Percentiles rank a stretch among this genome's conserved stretches.
Conservation (phyloP, 83 land plant genomes). For the Diphasiastrum complanatum region DNA sequence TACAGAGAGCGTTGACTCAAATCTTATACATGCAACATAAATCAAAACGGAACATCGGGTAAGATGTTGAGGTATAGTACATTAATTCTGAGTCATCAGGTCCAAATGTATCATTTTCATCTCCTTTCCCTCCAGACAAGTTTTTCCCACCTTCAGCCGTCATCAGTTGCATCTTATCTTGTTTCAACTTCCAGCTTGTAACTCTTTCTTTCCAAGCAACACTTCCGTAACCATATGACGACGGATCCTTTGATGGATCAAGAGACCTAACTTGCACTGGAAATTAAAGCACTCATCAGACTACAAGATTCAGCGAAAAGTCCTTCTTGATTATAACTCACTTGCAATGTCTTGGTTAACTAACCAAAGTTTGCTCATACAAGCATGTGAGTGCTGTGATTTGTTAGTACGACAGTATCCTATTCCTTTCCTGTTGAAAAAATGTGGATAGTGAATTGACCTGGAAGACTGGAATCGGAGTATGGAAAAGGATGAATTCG, state of each 20-base stretch:
- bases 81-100: slow-evolving; percentile 37
- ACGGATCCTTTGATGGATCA: slow-evolving; percentile 59
- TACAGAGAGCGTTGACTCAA: no score
- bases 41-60: no score
- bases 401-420: no score
- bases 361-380: no score
- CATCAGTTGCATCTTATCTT: slow-evolving; percentile 47
- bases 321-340: not conserved
- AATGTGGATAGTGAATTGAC: slow-evolving; percentile 28
- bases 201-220: slow-evolving; percentile 76
- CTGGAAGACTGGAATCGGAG: slow-evolving; percentile 34
- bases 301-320: slow-evolving; percentile 44
- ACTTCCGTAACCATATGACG: slow-evolving; percentile 75
- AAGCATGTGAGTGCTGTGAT: no score
- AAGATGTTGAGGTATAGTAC: slow-evolving; percentile 21
- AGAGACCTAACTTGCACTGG: slow-evolving; percentile 17
- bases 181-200: slow-evolving; percentile 60
- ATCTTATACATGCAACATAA: no score
- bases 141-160: slow-evolving; percentile 37
- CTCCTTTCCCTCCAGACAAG: slow-evolving; percentile 23
- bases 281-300: slow-evolving; percentile 15
- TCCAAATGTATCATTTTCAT: slow-evolving; percentile 26
- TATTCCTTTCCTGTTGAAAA: no score
- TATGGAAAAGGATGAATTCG: slow-evolving; percentile 55
- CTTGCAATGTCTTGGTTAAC: not conserved